Conservation (phyloP, 192 early-diverging fungal genomes). For the Backusella parvicylindrica region DNA sequence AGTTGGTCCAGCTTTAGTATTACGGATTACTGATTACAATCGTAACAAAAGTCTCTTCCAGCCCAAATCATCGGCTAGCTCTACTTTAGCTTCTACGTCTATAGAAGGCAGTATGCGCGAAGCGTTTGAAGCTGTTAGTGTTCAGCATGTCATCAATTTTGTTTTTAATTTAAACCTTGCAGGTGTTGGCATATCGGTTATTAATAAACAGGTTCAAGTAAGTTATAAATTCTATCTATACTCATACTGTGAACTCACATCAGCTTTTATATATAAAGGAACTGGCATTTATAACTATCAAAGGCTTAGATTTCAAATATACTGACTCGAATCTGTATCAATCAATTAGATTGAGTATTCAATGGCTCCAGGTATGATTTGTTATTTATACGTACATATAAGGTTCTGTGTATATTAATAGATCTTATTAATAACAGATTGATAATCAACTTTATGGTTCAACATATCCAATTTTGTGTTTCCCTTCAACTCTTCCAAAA, state of each 20-base stretch:
- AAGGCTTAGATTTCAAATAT: conserved; percentile 62
- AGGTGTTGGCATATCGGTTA: conserved; percentile 79
- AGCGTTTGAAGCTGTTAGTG: conserved; percentile 35
- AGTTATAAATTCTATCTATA: background rate
- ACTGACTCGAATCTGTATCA: conserved; percentile 67
- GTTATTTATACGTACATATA: background rate
- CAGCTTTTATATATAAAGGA: conserved; percentile 43
- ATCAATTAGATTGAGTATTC: conserved; percentile 56
- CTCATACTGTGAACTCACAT: background rate
- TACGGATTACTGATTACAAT: conserved; percentile 52
- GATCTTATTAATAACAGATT: conserved; percentile 46
- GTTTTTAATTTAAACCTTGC: conserved; percentile 59
- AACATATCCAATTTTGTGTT: conserved; percentile 76
- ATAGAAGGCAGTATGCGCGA: conserved; percentile 26
- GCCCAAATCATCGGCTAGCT: conserved; percentile 24
- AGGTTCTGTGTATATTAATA: background rate
- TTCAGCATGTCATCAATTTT: conserved; percentile 31
- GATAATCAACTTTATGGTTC: conserved; percentile 84
- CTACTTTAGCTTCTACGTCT: conserved; percentile 11
- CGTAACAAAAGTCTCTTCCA: conserved; percentile 43
- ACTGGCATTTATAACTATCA: conserved; percentile 69
- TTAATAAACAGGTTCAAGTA: conserved; percentile 53
- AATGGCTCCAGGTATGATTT: conserved; percentile 61
- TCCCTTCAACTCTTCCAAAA: conserved; percentile 76
- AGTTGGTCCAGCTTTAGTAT: conserved; percentile 45